Percentiles rank a stretch among this genome's conserved stretches.
phyloP scores from a whole-genome alignment of 1,284 basidiomycete species.

The Porogramme epimiltina region DNA sequence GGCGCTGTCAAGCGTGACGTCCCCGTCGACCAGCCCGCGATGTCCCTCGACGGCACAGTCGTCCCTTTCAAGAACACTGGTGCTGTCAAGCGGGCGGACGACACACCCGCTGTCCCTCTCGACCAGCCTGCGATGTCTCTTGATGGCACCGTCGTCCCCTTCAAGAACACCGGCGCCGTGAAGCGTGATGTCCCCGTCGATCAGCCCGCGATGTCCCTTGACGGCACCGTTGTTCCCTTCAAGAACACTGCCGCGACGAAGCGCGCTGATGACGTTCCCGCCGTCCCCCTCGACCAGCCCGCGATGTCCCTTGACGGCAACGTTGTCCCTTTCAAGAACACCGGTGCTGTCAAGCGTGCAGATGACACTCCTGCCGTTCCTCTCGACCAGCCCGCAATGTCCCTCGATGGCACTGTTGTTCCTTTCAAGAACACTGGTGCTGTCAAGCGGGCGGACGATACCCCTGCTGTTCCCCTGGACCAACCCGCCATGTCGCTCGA shows the following conservation, averaged over 20 bases:
- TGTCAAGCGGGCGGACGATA: conserved; percentile 32
- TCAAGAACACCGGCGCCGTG: conserved; percentile 17
- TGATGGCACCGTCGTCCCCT: conserved; percentile 24
- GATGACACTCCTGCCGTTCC: conserved; percentile 19
- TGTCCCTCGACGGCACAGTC: conserved; percentile 24
- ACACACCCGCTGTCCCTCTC: conserved; percentile 21
- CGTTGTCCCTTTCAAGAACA: conserved; percentile 25
- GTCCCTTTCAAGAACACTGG: conserved; percentile 25
- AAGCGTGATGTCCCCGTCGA: conserved; percentile 39
- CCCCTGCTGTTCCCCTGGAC: conserved; percentile 38
- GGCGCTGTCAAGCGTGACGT: conserved; percentile 26
- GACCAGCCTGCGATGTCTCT: conserved; percentile 25
- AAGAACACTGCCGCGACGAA: conserved; percentile 23
- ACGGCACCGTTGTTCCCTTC: conserved; percentile 25
- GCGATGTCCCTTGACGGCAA: conserved; percentile 25
- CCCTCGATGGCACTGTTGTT: conserved; percentile 23
- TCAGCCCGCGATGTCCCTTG: conserved; percentile 26
- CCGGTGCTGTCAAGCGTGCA: conserved; percentile 21
- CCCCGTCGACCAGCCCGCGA: conserved; percentile 23
- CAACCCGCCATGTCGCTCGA: conserved; percentile 27
- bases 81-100: conserved; percentile 19
- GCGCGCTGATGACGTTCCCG: conserved; percentile 34
- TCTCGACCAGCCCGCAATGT: conserved; percentile 24
- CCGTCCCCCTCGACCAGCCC: conserved; percentile 33
- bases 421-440: conserved; percentile 19